phyloP scores from a whole-genome alignment of 345 rosid genomes.

The Eucalyptus grandis region DNA sequence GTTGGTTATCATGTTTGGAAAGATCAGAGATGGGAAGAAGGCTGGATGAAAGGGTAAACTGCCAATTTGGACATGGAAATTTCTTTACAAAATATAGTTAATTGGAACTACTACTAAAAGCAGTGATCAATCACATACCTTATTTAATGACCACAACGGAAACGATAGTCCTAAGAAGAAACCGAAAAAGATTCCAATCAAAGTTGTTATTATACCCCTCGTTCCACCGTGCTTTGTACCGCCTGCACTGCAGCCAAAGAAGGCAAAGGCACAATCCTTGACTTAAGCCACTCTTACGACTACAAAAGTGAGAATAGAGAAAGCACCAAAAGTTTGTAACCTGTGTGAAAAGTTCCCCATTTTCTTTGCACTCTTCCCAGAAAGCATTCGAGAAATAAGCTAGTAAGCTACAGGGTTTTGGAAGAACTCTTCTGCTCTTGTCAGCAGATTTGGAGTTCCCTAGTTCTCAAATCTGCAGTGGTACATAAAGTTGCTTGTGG shows the following conservation, averaged over 20 bases:
- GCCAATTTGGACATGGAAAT: background rate
- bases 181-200: conserved; percentile 69
- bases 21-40: conserved; percentile 39
- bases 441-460: background rate
- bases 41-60: conserved; percentile 61
- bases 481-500: background rate
- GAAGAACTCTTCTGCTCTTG: conserved; percentile 1
- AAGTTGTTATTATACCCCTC: conserved; percentile 54
- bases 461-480: background rate
- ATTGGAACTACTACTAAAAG: background rate
- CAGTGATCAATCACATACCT: conserved; percentile 27
- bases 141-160: conserved; percentile 56
- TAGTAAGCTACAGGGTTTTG: background rate
- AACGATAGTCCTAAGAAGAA: conserved; percentile 73
- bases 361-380: conserved; percentile 12
- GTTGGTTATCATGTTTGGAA: conserved; percentile 28
- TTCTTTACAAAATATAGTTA: background rate
- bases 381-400: background rate
- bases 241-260: conserved; percentile 30
- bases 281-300: background rate
- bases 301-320: background rate
- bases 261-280: background rate
- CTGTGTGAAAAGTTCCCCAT: conserved; percentile 67
- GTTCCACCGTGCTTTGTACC: conserved; percentile 53
- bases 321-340: conserved; percentile 17